Evolutionary conservation across 2,329 filamentous ascomycete species (phyloP).

Genomic region (Magnaporthiopsis incrustans): DNA sequence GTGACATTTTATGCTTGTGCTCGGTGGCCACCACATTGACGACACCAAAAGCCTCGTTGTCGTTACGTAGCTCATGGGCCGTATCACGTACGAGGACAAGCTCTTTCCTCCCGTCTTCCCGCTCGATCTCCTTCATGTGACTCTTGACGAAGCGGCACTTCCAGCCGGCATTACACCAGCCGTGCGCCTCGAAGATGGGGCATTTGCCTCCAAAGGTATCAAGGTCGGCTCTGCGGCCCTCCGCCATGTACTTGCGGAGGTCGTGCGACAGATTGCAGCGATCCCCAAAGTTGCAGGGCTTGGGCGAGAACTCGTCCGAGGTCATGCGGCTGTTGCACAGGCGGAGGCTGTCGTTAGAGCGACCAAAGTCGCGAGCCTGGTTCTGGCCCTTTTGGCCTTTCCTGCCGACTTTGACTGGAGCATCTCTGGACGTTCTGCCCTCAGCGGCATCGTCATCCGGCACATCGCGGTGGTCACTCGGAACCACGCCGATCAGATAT

Average conservation of each 20-base stretch:
- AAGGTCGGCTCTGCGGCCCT: conserved; percentile 75
- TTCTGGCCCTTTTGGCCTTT: conserved; percentile 60
- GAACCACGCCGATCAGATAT: conserved; percentile 27
- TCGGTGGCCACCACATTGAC: conserved; percentile 66
- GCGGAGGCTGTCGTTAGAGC: conserved; percentile 65
- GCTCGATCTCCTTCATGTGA: conserved; percentile 74
- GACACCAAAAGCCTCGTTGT: conserved; percentile 47
- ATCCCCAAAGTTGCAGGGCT: conserved; percentile 68
- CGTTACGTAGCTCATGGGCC: conserved; percentile 26
- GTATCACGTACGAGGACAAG: conserved; percentile 55
- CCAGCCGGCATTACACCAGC: conserved; percentile 79
- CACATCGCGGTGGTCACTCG: background rate
- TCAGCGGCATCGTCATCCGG: conserved; percentile 43
- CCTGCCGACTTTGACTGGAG: conserved; percentile 19
- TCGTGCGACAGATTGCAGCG: conserved; percentile 79
- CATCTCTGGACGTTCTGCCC: conserved; percentile 24
- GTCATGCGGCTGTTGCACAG: conserved; percentile 70
- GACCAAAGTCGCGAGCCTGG: conserved; percentile 71
- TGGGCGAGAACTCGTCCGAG: conserved; percentile 73
- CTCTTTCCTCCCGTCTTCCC: conserved; percentile 74
- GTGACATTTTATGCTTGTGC: conserved; percentile 67
- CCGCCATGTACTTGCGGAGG: conserved; percentile 72
- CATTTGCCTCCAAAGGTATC: conserved; percentile 70
- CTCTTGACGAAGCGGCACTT: conserved; percentile 86
- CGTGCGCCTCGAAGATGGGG: conserved; percentile 69